A percentile compares a stretch with the other conserved stretches of the same genome.
Evolutionary conservation across 2,329 filamentous ascomycete species (phyloP).

Genomic region (Fusarium nanum): DNA sequence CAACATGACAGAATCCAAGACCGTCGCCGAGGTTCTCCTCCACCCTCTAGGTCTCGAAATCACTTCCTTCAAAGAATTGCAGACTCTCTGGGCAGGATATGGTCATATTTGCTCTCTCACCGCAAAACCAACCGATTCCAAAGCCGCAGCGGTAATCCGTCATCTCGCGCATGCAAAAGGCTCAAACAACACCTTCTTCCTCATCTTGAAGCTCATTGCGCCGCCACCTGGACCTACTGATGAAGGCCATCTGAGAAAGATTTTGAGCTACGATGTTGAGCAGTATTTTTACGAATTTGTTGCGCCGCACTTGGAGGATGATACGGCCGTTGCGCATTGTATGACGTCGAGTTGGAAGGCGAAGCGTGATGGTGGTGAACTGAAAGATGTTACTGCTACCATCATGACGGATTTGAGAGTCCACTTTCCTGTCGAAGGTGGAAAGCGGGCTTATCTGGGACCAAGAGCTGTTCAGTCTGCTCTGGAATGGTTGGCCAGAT

Average conservation of each 20-base stretch:
- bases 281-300: slow-evolving; percentile 72
- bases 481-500: slow-evolving; percentile 71
- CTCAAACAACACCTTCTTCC: slow-evolving; percentile 46
- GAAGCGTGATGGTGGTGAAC: slow-evolving; percentile 44
- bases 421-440: slow-evolving; percentile 66
- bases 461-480: slow-evolving; percentile 63
- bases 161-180: slow-evolving; percentile 9
- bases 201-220: slow-evolving; percentile 71
- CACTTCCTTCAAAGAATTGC: slow-evolving; percentile 53
- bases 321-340: slow-evolving; percentile 63
- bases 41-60: slow-evolving; percentile 56
- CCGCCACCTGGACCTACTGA: slow-evolving; percentile 56
- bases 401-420: slow-evolving; percentile 67
- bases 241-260: slow-evolving; percentile 73
- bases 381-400: slow-evolving; percentile 61
- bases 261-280: slow-evolving; percentile 75
- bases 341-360: slow-evolving; percentile 56
- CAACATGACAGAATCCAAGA: slow-evolving; percentile 27
- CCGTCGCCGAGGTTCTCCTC: slow-evolving; percentile 56
- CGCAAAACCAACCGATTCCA: slow-evolving; percentile 52
- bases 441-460: slow-evolving; percentile 62
- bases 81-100: slow-evolving; percentile 64
- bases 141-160: slow-evolving; percentile 27
- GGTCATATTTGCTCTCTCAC: slow-evolving; percentile 67
- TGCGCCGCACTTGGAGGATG: slow-evolving; percentile 59